Base-by-base conservation (phyloP, 2,329 filamentous ascomycete genomes). In the Gremmenia infestans region DNA sequence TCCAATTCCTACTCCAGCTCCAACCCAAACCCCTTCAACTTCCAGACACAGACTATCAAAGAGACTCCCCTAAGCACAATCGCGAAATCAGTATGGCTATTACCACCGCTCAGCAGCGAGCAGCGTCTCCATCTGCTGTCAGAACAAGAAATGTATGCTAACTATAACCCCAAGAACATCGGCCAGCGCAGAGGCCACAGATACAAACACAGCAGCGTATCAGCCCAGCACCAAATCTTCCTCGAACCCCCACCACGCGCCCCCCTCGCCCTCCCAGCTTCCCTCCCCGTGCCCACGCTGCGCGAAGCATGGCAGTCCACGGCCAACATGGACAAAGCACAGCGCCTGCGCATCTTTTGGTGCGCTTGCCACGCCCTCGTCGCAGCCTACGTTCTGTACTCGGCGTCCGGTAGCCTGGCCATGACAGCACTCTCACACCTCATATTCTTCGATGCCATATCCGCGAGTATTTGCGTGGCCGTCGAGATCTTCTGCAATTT, bases 161-260 rank as follows among this genome's bases (percentile, higher is more conserved):
- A 60, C 60, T 53, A 40, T 53, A 39, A 43, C 59, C 42, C 58
- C 52, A 71, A 95, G 87, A 93, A 91, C 65, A 84, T 97, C 61
- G 92, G 92, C 61, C 90, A 96, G 72, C 85, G 94, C 63, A 87
- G 93, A 59, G 94, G 94, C 60, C 94, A 99, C 76, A 91, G 94
- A 71, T 99, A 99, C 80, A 96, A 97, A 71, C 93, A 97, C 76
- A 95, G 89, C 71, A 96, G 90, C 70, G 88, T 99, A 55, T 96
- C 90, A 19, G 76, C 83, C 7, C 83, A 86, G 66, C 92, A 97
- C 71, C 92, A 97, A 72, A 95, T 97, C 72, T 96, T 97, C 72
- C 89, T 95, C 65, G 91, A 97, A 71, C 94, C 94, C 6, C 86
- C 91, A 0, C 88, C 84, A 4, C 83, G 92, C 52, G 88, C 92